Evolutionary conservation across 495 filamentous ascomycete genomes (phyloP).

Genomic region (Aspergillus egyptiacus): DNA sequence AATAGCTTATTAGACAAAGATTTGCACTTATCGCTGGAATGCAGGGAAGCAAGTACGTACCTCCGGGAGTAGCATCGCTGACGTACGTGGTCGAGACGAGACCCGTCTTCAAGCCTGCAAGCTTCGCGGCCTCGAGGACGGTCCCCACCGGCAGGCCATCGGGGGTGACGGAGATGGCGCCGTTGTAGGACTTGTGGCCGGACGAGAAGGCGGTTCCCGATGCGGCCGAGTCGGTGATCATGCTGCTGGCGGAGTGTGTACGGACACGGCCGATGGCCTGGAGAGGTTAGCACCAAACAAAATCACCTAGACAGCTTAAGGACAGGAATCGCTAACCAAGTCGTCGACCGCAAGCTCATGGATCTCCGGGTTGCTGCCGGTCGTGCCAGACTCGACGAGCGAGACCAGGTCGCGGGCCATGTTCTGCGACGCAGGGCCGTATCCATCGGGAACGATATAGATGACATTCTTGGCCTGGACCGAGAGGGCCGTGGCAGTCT

Average conservation of each 20-base stretch:
- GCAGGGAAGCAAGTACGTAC: background rate
- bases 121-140: constrained; percentile 6
- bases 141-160: constrained; percentile 3
- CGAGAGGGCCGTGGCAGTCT: background rate
- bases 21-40: background rate
- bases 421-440: constrained; percentile 9
- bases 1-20: background rate
- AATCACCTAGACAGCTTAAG: background rate
- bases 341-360: constrained; percentile 4
- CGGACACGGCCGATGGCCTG: constrained; percentile 7
- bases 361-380: constrained; percentile 1
- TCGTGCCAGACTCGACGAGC: constrained; percentile 4
- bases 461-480: constrained; percentile 5
- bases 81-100: constrained; percentile 2
- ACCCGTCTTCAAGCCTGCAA: constrained; percentile 2
- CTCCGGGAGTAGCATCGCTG: constrained; percentile 4
- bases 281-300: background rate
- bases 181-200: constrained; percentile 9
- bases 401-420: constrained; percentile 7
- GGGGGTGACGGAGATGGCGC: constrained; percentile 3
- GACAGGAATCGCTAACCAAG: background rate
- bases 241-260: constrained; percentile 4
- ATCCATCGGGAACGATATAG: constrained; percentile 8
- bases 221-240: constrained; percentile 9
- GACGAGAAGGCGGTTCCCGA: constrained; percentile 1